These are phyloP conservation scores for Trichoderma atroviride DNA, from an alignment of 2,329 filamentous ascomycete genomes.

Conservation along the genomic window DNA sequence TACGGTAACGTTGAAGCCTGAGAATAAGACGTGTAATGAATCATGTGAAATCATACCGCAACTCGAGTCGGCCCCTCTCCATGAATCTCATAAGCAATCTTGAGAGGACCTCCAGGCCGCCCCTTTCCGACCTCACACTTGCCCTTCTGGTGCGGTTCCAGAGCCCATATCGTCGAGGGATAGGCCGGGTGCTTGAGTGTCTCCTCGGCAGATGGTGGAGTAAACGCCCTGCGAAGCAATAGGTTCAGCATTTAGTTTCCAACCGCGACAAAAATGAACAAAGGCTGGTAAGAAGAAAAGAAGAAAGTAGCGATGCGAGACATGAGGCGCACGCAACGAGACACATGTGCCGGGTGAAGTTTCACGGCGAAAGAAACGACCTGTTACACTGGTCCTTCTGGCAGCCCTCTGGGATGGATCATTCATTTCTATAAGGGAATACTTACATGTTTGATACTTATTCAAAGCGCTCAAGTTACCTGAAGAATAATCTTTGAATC, in stretches of 20 bases:
- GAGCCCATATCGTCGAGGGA: constrained; percentile 66
- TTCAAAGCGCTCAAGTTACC: neutral
- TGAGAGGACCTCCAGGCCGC: constrained; percentile 70
- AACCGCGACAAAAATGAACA: neutral
- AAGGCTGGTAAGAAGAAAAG: neutral
- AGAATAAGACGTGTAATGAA: too few species aligned
- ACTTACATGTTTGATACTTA: neutral
- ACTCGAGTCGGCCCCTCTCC: constrained; percentile 72
- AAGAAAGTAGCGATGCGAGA: neutral
- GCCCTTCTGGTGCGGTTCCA: constrained; percentile 66
- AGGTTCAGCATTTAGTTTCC: neutral
- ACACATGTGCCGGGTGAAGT: constrained; percentile 1
- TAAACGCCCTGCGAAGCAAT: constrained; percentile 22
- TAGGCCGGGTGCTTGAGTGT: constrained; percentile 68
- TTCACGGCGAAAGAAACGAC: neutral
- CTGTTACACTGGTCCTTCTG: constrained; percentile 2
- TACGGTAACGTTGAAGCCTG: neutral
- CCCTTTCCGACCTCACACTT: constrained; percentile 65
- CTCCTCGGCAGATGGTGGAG: constrained; percentile 55
- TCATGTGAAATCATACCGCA: constrained; percentile 57
- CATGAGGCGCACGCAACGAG: neutral
- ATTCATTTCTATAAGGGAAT: neutral
- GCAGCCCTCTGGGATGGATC: neutral
- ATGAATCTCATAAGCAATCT: constrained; percentile 79
- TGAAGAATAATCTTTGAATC: neutral